Evolutionary conservation across 2,329 filamentous ascomycete genomes (phyloP), one percentile per base, ranked within the genome.

Genomic region (Penicillium griseofulvum): DNA sequence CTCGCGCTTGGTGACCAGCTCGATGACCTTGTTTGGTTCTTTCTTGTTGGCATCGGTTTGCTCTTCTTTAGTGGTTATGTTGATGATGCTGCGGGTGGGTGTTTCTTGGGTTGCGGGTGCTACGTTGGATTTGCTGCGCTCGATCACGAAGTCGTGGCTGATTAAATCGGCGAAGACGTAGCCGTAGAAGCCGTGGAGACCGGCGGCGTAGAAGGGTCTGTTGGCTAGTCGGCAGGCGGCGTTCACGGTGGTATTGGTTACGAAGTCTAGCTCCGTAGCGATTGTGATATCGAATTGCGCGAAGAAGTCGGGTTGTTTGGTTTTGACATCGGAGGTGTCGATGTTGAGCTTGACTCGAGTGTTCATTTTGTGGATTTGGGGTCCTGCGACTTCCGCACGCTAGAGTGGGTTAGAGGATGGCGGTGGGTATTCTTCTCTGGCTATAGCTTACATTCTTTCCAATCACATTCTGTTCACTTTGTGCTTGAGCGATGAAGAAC

Each of bases 111-210:
- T 87, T 4, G 75, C 65, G 0, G 82, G 80, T 19, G 83, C 70
- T 12, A 89, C 78, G 68, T 97, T 97, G 55, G 89, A 87, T 60
- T 88, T 87, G 58, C 90, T 86, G 54, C 94, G 87, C 77, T 96
- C 87, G 58, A 99, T 87, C 57, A 94, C 85, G 69, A 91, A 99
- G 66, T 92, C 87, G 72, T 99, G 94, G 66, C 87, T 83, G 64
- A 96, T 91, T 22, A 99, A 82, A 72, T 99, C 94, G 55, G 89
- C 89, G 72, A 99, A 99, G 62, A 96, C 89, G 77, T 90, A 99
- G 53, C 94, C 94, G 72, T 95, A 97, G 71, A 96, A 83, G 46
- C 94, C 94, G 70, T 97, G 90, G 3, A 88, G 85, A 48, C 87
- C 88, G 34, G 91, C 89, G 10, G 91, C 91, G 74, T 99, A 99